phyloP scores from a whole-genome alignment of 345 rosid species.

The Isatis tinctoria region DNA sequence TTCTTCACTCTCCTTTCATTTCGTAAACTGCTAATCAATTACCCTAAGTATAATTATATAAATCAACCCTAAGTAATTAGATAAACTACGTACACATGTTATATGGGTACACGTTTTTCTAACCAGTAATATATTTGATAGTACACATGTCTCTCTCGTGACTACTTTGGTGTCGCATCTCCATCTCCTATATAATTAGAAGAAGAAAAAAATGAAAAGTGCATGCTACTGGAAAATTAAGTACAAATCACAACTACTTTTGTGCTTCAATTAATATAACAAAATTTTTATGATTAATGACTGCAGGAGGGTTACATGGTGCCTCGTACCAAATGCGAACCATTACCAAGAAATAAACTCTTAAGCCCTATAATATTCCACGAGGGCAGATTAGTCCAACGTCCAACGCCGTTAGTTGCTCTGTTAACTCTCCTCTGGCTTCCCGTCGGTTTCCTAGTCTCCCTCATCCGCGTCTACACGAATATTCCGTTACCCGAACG shows the following conservation, averaged over 20 bases:
- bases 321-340: constrained; percentile 46
- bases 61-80: not conserved
- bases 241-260: constrained; percentile 10
- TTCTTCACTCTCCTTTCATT: not conserved
- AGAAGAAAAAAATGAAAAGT: constrained; percentile 3
- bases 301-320: constrained; percentile 98
- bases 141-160: constrained; percentile 19
- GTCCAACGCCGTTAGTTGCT: constrained; percentile 76
- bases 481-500: constrained; percentile 89
- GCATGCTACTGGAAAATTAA: constrained; percentile 17
- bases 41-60: not conserved
- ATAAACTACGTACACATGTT: not conserved
- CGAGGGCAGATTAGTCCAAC: constrained; percentile 88
- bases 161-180: not conserved
- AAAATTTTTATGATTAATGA: constrained; percentile 49
- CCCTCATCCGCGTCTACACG: constrained; percentile 82
- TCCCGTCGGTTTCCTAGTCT: constrained; percentile 79
- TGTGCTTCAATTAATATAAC: constrained; percentile 22
- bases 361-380: constrained; percentile 83
- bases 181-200: not conserved
- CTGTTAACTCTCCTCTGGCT: constrained; percentile 69
- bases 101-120: not conserved
- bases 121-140: not conserved
- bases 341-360: constrained; percentile 73
- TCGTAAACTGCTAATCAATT: not conserved